Conservation (phyloP, 495 filamentous ascomycete genomes). For the Penicillium goetzii region DNA sequence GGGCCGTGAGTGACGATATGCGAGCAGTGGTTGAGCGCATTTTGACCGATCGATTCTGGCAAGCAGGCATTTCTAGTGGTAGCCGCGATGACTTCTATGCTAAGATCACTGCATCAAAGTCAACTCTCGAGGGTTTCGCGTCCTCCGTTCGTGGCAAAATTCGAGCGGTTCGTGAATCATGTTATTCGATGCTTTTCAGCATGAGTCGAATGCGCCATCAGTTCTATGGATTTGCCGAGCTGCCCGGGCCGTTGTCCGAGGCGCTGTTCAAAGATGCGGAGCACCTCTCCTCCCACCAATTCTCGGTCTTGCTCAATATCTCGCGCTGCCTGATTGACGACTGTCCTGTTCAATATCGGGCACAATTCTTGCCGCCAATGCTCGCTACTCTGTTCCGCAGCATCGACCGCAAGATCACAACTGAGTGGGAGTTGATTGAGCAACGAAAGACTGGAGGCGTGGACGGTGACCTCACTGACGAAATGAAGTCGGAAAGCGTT, state of each 20-base stretch:
- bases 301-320: constrained; percentile 85
- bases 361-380: constrained; percentile 85
- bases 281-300: constrained; percentile 87
- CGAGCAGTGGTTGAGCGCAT: constrained; percentile 76
- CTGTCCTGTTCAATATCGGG: constrained; percentile 76
- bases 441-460: constrained; percentile 66
- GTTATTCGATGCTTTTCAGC: constrained; percentile 90
- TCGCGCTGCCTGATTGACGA: constrained; percentile 86
- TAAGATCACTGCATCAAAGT: constrained; percentile 81
- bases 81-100: constrained; percentile 97
- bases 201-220: constrained; percentile 85
- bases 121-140: constrained; percentile 89
- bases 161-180: constrained; percentile 85
- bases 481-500: constrained; percentile 98
- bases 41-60: constrained; percentile 96
- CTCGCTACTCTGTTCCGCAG: constrained; percentile 80
- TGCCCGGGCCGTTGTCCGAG: constrained; percentile 81
- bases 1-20: constrained; percentile 82
- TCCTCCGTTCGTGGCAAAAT: constrained; percentile 89
- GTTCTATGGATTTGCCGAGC: constrained; percentile 85
- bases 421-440: constrained; percentile 76
- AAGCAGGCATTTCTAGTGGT: constrained; percentile 93
- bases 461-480: constrained; percentile 75
- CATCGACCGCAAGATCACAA: constrained; percentile 81
- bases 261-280: constrained; percentile 84